Conservation (phyloP, 2,329 filamentous ascomycete species). For the Cladophialophora carrionii region DNA sequence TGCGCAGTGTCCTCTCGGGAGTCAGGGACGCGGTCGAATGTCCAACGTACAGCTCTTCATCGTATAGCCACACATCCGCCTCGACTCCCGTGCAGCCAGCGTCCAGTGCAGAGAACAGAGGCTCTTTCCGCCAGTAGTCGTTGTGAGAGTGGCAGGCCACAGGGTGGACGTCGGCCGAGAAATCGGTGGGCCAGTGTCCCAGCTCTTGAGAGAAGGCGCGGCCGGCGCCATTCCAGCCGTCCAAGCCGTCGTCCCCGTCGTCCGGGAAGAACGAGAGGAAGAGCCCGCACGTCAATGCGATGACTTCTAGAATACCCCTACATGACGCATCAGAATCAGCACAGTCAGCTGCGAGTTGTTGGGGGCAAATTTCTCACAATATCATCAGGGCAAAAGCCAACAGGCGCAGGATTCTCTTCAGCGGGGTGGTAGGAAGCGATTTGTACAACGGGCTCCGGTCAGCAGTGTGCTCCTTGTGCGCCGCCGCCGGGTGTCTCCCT, state of each 20-base stretch:
- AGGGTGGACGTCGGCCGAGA: constrained; percentile 55
- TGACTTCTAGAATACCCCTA: constrained; percentile 47
- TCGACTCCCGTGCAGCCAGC: constrained; percentile 61
- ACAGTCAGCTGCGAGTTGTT: not conserved
- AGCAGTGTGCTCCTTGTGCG: constrained; percentile 17
- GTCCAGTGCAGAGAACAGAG: constrained; percentile 59
- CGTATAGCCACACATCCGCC: constrained; percentile 61
- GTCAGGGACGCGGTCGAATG: constrained; percentile 56
- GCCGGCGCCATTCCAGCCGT: constrained; percentile 48
- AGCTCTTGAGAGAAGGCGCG: constrained; percentile 43
- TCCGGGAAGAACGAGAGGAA: constrained; percentile 49
- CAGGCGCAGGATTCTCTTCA: constrained; percentile 28
- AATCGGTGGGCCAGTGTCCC: constrained; percentile 52
- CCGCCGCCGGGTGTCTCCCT: constrained; percentile 8
- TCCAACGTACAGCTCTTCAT: constrained; percentile 59
- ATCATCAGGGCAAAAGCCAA: constrained; percentile 35
- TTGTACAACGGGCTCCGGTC: constrained; percentile 13
- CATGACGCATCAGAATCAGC: constrained; percentile 8
- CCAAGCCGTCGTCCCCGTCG: constrained; percentile 46
- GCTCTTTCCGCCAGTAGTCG: constrained; percentile 61
- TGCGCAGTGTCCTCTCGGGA: constrained; percentile 52
- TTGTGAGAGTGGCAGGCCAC: constrained; percentile 62
- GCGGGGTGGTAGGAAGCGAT: constrained; percentile 15
- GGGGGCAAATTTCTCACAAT: constrained; percentile 24
- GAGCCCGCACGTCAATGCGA: constrained; percentile 46